Conservation (phyloP, 1,284 basidiomycete genomes). For the Irpex rosettiformis region DNA sequence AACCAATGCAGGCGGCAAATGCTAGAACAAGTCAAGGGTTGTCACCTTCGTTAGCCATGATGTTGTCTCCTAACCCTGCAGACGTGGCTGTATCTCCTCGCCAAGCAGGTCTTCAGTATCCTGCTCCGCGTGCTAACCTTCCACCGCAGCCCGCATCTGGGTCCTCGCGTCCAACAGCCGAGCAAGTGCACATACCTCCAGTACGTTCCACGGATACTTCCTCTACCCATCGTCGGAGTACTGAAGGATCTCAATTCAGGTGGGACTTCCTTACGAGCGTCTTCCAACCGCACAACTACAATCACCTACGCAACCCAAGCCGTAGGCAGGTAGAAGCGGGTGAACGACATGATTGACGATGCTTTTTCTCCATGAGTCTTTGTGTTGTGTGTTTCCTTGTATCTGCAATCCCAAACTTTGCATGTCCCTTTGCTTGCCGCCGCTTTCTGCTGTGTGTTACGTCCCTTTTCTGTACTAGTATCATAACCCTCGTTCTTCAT, state of each 20-base stretch:
- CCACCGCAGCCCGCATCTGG: background rate
- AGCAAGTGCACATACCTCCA: slow-evolving; percentile 3
- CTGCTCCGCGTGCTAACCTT: background rate
- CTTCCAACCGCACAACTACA: slow-evolving; percentile 2
- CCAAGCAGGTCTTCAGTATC: background rate
- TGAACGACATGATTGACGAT: background rate
- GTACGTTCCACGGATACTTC: slow-evolving; percentile 1
- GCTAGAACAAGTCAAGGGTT: slow-evolving; percentile 20
- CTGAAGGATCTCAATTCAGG: slow-evolving; percentile 3
- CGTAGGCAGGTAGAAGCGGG: background rate
- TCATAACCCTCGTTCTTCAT: background rate
- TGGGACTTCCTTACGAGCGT: slow-evolving; percentile 4
- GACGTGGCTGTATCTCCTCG: slow-evolving; percentile 23
- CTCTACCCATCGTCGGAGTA: slow-evolving; percentile 3
- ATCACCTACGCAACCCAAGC: background rate
- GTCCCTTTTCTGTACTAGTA: background rate
- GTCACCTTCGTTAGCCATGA: slow-evolving; percentile 32
- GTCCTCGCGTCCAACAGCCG: background rate
- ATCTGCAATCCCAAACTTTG: no score
- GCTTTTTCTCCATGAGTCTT: background rate
- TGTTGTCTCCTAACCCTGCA: slow-evolving; percentile 26
- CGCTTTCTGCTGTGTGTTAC: no score
- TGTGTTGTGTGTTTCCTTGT: background rate
- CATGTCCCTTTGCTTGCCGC: background rate
- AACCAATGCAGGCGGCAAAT: slow-evolving; percentile 16